These are phyloP conservation scores for Podospora appendiculata DNA, from an alignment of 495 filamentous ascomycete genomes.

Conservation along the genomic window DNA sequence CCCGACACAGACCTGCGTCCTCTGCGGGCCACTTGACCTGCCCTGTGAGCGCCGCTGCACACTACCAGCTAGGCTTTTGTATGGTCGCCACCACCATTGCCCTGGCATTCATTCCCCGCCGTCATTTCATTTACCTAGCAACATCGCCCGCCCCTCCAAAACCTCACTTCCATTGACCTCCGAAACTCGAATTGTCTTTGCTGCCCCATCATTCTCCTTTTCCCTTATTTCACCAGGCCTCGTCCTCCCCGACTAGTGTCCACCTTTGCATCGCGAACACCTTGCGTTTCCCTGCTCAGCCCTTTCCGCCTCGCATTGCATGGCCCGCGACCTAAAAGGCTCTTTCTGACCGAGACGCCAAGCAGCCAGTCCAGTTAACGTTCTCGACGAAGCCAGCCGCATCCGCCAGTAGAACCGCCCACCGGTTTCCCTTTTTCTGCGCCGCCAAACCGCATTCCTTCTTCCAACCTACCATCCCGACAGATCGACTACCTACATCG, in stretches of 20 bases:
- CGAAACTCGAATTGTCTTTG: conserved; percentile 10
- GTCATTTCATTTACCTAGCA: conserved; percentile 26
- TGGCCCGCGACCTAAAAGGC: background rate
- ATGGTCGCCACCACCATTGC: conserved; percentile 25
- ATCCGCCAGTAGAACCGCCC: conserved; percentile 12
- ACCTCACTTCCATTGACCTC: conserved; percentile 19
- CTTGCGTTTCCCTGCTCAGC: background rate
- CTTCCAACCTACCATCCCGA: conserved; percentile 11
- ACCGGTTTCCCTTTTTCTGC: conserved; percentile 12
- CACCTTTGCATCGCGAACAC: background rate
- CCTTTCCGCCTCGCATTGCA: background rate
- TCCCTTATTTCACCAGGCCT: background rate
- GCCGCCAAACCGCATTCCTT: conserved; percentile 20
- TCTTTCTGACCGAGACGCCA: conserved; percentile 9
- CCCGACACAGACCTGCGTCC: conserved; percentile 4
- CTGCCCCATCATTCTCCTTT: conserved; percentile 5
- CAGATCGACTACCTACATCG: conserved; percentile 6
- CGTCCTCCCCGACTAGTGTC: background rate
- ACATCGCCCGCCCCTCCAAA: conserved; percentile 30
- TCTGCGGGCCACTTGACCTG: conserved; percentile 21
- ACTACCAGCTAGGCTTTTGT: conserved; percentile 22
- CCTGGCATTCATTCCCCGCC: conserved; percentile 30
- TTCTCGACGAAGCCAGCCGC: conserved; percentile 15
- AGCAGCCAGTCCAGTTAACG: conserved; percentile 6
- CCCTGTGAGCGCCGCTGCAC: conserved; percentile 20